Evolutionary conservation across 2,329 filamentous ascomycete genomes (phyloP).

Genomic region (Sarocladiaceae sp.): DNA sequence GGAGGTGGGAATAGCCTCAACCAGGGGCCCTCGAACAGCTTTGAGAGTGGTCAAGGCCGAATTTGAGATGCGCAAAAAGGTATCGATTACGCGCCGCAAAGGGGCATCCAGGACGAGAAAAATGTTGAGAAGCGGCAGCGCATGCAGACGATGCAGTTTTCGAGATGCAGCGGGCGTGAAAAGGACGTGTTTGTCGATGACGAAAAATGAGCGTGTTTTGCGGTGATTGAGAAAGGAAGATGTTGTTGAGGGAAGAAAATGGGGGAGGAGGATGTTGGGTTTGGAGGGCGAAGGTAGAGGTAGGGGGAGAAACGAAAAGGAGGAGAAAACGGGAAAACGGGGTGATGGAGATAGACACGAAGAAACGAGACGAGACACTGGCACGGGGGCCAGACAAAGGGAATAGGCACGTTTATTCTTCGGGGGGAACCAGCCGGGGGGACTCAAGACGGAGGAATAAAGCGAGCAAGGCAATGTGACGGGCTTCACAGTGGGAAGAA

Average conservation of each 20-base stretch:
- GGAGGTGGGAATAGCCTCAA: slow-evolving; percentile 34
- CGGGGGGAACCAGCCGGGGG: slow-evolving; percentile 27
- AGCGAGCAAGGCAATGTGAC: slow-evolving; percentile 2
- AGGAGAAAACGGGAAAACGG: slow-evolving; percentile 23
- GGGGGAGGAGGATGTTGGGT: slow-evolving; percentile 19
- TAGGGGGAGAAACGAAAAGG: slow-evolving; percentile 18
- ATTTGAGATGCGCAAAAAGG: no score
- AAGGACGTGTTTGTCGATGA: slow-evolving; percentile 23
- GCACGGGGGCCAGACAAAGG: neutral
- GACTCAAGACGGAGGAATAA: no score
- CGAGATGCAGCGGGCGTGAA: slow-evolving; percentile 26
- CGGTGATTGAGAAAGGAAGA: slow-evolving; percentile 11
- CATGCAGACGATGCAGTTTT: slow-evolving; percentile 30
- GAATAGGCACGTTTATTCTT: slow-evolving; percentile 37
- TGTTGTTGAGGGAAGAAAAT: slow-evolving; percentile 7
- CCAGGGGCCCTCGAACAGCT: no score
- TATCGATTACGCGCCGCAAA: slow-evolving; percentile 16
- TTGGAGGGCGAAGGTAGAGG: slow-evolving; percentile 18
- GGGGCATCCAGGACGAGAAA: slow-evolving; percentile 17
- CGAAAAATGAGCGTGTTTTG: slow-evolving; percentile 18
- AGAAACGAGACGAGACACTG: neutral
- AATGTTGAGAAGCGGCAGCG: slow-evolving; percentile 21
- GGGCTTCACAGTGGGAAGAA: neutral
- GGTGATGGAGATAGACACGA: neutral
- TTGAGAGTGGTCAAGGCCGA: no score